These are phyloP conservation scores for Umbelopsis sp. DNA, from an alignment of 192 early-diverging fungal species.

Conservation along the genomic window DNA sequence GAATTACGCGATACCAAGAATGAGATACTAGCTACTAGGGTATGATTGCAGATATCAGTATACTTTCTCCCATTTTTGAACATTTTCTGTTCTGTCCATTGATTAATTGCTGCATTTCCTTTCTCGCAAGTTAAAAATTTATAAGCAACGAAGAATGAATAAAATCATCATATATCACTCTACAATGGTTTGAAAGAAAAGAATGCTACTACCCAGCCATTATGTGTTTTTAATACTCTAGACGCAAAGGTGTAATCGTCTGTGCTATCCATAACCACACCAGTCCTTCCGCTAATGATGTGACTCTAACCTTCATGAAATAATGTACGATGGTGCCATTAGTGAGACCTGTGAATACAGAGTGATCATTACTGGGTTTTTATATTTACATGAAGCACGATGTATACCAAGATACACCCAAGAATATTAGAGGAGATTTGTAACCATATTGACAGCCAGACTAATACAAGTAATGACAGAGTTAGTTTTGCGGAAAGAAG, in stretches of 20 bases:
- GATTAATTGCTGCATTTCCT: background rate
- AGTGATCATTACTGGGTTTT: too few relatives aligned
- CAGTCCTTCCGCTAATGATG: background rate
- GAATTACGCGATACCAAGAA: conserved; percentile 53
- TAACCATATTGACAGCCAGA: background rate
- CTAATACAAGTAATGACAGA: background rate
- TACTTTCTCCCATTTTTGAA: background rate
- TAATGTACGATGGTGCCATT: too few relatives aligned
- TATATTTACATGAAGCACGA: background rate
- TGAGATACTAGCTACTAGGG: conserved; percentile 44
- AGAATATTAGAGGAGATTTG: background rate
- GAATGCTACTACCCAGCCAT: too few relatives aligned
- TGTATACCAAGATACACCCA: conserved; percentile 2
- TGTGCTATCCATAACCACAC: background rate
- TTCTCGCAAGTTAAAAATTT: background rate
- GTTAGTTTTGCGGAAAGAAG: background rate
- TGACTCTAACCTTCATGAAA: background rate
- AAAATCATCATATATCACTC: background rate
- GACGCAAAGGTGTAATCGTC: background rate
- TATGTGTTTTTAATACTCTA: too few relatives aligned
- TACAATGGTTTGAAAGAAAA: background rate
- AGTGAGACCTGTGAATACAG: too few relatives aligned
- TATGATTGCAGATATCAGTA: background rate
- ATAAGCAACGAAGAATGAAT: background rate
- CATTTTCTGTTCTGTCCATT: background rate